Percentiles rank a stretch among this genome's conserved stretches.
Evolutionary conservation across 2,329 filamentous ascomycete genomes (phyloP).

Genomic region (Madurella mycetomatis): DNA sequence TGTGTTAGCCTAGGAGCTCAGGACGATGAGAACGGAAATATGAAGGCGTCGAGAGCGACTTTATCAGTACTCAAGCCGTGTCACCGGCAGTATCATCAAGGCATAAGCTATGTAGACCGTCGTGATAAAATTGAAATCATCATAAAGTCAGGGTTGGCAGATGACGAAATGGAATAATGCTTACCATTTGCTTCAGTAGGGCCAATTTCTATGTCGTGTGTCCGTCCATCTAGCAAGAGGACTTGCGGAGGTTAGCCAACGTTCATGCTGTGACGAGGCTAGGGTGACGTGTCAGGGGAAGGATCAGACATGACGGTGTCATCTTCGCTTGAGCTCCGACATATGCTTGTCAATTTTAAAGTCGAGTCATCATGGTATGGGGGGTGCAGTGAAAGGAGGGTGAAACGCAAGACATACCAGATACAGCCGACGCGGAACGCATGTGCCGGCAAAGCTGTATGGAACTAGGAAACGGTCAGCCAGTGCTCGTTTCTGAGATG

Average conservation of each 20-base stretch:
- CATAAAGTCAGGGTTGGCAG: conserved; percentile 42
- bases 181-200: conserved; percentile 21
- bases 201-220: conserved; percentile 18
- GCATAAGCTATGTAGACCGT: conserved; percentile 80
- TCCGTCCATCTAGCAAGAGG: conserved; percentile 20
- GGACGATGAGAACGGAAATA: not conserved
- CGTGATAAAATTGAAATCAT: conserved; percentile 73
- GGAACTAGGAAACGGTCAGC: conserved; percentile 15
- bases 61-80: conserved; percentile 23
- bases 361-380: conserved; percentile 72
- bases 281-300: conserved; percentile 25
- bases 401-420: conserved; percentile 22
- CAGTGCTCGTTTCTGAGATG: not conserved
- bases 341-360: conserved; percentile 92
- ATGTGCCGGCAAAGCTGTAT: not conserved
- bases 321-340: conserved; percentile 68
- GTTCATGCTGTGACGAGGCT: not conserved
- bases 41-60: conserved; percentile 3
- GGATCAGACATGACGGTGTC: conserved; percentile 46
- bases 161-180: conserved; percentile 29
- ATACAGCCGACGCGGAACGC: not conserved
- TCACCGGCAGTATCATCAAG: conserved; percentile 59
- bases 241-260: conserved; percentile 21
- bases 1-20: conserved; percentile 1
- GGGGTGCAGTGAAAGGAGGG: conserved; percentile 21